Percentiles rank a stretch among this genome's conserved stretches.
phyloP scores from a whole-genome alignment of 202 grass and related monocot species.

The Setaria viridis region DNA sequence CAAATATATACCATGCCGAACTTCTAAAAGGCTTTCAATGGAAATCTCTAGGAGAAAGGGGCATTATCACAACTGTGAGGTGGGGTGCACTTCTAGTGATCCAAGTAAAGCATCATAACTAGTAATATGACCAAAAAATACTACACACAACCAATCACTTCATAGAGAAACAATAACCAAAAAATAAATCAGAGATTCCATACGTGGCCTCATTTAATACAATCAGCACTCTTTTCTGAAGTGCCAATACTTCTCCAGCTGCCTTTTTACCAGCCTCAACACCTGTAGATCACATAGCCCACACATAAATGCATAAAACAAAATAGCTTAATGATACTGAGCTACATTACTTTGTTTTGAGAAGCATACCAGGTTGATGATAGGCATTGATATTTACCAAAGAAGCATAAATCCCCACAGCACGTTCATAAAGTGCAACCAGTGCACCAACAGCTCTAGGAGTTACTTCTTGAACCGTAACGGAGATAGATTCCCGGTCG shows the following conservation, averaged over 20 bases:
- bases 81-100: background rate
- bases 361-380: constrained; percentile 83
- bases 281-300: constrained; percentile 53
- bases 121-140: constrained; percentile 17
- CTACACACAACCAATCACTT: constrained; percentile 8
- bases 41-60: background rate
- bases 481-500: constrained; percentile 89
- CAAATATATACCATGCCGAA: background rate
- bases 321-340: constrained; percentile 25
- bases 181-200: constrained; percentile 44
- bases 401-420: constrained; percentile 92
- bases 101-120: background rate
- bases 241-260: constrained; percentile 92
- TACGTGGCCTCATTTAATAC: constrained; percentile 93
- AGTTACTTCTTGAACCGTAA: constrained; percentile 96
- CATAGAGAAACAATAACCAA: background rate
- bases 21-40: background rate
- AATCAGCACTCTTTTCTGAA: constrained; percentile 91
- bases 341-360: constrained; percentile 26
- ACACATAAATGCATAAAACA: constrained; percentile 9
- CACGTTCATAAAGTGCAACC: constrained; percentile 94
- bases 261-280: constrained; percentile 99
- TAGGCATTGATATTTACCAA: constrained; percentile 98
- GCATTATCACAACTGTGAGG: background rate
- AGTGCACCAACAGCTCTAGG: constrained; percentile 91